A percentile compares a stretch with the other conserved stretches of the same genome.
Evolutionary conservation across 306 rosid species (phyloP).

Genomic region (Rubus parviflorus): DNA sequence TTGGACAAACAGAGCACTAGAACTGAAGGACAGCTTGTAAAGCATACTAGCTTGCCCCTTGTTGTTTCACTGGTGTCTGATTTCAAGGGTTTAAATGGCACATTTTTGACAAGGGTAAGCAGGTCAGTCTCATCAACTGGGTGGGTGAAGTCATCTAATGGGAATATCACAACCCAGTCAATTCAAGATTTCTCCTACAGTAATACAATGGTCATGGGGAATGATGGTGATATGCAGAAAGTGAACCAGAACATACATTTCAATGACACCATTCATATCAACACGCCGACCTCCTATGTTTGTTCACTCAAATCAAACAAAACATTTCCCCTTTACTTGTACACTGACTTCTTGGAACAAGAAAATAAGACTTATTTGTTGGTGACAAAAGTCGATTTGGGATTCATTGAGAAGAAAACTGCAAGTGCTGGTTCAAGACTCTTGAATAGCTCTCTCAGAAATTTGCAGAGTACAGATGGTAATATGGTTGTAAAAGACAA

Average conservation of each 20-base stretch:
- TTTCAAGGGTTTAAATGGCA: constrained; percentile 68
- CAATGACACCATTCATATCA: constrained; percentile 41
- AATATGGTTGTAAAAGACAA: constrained; percentile 50
- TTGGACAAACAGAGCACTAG: constrained; percentile 53
- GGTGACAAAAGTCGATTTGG: constrained; percentile 51
- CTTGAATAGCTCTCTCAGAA: constrained; percentile 53
- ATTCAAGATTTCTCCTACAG: constrained; percentile 52
- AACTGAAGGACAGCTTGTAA: constrained; percentile 57
- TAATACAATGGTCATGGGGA: constrained; percentile 55
- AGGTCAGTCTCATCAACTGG: constrained; percentile 62
- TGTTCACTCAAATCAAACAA: constrained; percentile 39
- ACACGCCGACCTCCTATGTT: constrained; percentile 28
- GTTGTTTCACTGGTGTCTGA: constrained; percentile 41
- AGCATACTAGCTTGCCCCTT: constrained; percentile 45
- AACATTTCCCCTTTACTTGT: constrained; percentile 47
- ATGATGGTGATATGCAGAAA: constrained; percentile 50
- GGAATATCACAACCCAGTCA: constrained; percentile 61
- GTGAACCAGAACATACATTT: constrained; percentile 59
- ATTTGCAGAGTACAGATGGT: constrained; percentile 71
- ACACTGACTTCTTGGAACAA: constrained; percentile 35
- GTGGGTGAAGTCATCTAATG: constrained; percentile 73
- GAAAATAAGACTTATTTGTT: constrained; percentile 32
- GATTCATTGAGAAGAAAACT: constrained; percentile 48
- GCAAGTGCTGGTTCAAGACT: constrained; percentile 30
- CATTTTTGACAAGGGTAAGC: constrained; percentile 49